Percentiles rank a stretch among this genome's conserved stretches.
phyloP scores from a whole-genome alignment of 176 grass and related monocot genomes.

The Carex parvula region DNA sequence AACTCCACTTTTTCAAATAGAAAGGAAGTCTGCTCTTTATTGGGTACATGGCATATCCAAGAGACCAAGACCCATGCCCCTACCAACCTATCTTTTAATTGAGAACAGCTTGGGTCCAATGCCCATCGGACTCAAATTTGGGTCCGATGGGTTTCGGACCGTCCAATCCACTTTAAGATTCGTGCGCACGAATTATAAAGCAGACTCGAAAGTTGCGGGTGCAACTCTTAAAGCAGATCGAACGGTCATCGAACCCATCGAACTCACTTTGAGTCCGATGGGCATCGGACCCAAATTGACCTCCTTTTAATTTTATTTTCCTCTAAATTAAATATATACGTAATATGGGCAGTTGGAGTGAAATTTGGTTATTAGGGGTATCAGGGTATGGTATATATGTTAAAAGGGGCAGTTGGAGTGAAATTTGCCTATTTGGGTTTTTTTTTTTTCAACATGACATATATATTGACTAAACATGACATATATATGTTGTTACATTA shows the following conservation, averaged over 20 bases:
- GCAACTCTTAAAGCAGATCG: no score
- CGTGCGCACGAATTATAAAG: no score
- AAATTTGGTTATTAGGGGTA: not conserved
- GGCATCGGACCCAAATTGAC: no score
- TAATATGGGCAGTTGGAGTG: not conserved
- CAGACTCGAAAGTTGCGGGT: no score
- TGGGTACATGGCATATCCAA: not conserved
- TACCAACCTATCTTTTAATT: not conserved
- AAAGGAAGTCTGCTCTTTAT: not conserved
- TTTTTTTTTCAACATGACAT: not conserved
- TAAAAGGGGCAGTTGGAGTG: not conserved
- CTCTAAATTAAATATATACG: not conserved
- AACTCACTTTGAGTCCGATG: no score
- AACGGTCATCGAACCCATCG: no score
- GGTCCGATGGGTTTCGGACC: no score
- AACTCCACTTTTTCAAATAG: not conserved
- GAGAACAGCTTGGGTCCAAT: no score
- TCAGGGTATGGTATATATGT: not conserved
- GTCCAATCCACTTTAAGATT: no score
- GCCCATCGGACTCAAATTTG: no score
- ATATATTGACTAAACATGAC: not conserved
- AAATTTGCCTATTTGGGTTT: slow-evolving; percentile 9
- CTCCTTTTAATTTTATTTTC: not conserved
- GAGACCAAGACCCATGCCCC: not conserved
- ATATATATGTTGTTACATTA: not conserved